These are phyloP conservation scores for Brettanomyces bruxellensis DNA, from an alignment of 805 yeast species.

Conservation along the genomic window DNA sequence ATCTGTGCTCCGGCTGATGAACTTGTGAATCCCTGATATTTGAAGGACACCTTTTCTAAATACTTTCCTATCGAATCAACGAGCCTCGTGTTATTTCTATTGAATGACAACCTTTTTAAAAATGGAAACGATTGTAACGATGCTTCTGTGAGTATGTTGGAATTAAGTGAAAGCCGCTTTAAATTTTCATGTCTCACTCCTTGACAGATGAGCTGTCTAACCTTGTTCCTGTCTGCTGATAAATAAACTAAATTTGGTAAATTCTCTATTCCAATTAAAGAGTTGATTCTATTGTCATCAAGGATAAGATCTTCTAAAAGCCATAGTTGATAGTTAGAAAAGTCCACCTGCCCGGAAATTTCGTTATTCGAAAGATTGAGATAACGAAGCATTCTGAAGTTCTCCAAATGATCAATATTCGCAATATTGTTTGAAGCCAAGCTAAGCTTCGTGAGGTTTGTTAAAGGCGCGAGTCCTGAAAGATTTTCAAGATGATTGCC, in stretches of 20 bases:
- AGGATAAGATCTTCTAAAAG: conserved; percentile 36
- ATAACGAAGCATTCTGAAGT: conserved; percentile 30
- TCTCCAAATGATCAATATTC: conserved; percentile 28
- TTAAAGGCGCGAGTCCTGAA: conserved; percentile 28
- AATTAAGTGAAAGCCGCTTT: conserved; percentile 30
- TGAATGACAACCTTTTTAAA: conserved; percentile 36
- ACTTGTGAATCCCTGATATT: conserved; percentile 22
- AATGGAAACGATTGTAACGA: conserved; percentile 27
- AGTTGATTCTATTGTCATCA: conserved; percentile 31
- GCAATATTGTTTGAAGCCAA: conserved; percentile 26
- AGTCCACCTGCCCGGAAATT: conserved; percentile 30
- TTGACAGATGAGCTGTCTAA: conserved; percentile 19
- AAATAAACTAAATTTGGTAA: conserved; percentile 29
- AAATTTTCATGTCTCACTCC: conserved; percentile 17
- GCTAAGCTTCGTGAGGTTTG: conserved; percentile 34
- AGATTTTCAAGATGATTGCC: conserved; percentile 29
- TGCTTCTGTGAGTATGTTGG: not conserved
- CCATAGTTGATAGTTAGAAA: conserved; percentile 25
- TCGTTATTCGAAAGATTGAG: conserved; percentile 35
- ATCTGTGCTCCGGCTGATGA: conserved; percentile 14
- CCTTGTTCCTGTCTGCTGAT: conserved; percentile 33
- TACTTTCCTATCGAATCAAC: conserved; percentile 23
- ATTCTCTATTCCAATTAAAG: conserved; percentile 27
- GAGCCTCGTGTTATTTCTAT: conserved; percentile 27
- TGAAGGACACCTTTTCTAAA: conserved; percentile 35